Evolutionary conservation across 2,329 filamentous ascomycete genomes (phyloP).

Genomic region (Paraphaeosphaeria sporulosa): DNA sequence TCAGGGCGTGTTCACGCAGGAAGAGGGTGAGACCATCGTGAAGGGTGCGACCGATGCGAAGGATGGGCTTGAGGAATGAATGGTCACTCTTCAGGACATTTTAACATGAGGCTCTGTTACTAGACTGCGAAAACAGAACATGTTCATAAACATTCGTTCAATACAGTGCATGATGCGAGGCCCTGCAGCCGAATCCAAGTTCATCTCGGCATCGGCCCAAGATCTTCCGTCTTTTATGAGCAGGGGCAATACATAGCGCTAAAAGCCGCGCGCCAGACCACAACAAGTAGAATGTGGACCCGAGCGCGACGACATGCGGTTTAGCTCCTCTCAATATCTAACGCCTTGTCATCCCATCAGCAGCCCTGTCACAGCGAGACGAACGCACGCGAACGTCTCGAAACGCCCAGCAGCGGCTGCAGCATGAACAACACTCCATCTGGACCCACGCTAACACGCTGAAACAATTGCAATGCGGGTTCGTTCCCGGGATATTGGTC

Average conservation of each 20-base stretch:
- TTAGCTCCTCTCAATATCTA: background rate
- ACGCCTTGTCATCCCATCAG: background rate
- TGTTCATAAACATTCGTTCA: background rate
- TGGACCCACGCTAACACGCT: background rate
- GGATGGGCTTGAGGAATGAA: background rate
- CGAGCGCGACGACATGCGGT: background rate
- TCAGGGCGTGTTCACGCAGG: conserved; percentile 9
- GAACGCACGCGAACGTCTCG: background rate
- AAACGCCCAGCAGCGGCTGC: background rate
- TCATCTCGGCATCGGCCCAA: background rate
- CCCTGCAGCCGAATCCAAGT: background rate
- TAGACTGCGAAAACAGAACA: too few species aligned
- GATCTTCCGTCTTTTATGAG: conserved; percentile 2
- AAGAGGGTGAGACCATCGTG: conserved; percentile 15
- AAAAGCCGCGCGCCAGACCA: background rate
- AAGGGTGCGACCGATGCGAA: conserved; percentile 13
- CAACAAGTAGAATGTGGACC: background rate
- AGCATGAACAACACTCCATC: background rate
- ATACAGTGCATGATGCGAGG: background rate
- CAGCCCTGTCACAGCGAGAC: background rate
- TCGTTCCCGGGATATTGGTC: background rate
- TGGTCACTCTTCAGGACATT: background rate
- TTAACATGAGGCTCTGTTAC: too few species aligned
- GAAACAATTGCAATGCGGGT: conserved; percentile 2
- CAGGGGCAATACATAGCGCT: conserved; percentile 1